These are phyloP conservation scores for Evernia prunastri DNA, from an alignment of 495 filamentous ascomycete species.

Conservation along the genomic window DNA sequence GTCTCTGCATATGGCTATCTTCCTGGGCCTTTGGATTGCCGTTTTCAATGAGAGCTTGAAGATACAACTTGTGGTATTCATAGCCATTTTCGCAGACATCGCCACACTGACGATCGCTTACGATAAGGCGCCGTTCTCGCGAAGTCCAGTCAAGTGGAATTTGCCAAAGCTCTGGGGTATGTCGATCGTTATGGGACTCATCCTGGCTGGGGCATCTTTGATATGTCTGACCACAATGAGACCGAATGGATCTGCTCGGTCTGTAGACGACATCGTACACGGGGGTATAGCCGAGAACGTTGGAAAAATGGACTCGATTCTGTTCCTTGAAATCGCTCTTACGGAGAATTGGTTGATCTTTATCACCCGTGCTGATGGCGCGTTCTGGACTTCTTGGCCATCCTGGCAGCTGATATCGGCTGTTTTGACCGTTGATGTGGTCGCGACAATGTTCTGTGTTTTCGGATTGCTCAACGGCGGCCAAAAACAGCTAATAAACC, in stretches of 20 bases:
- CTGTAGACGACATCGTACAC: constrained; percentile 40
- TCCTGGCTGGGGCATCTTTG: constrained; percentile 79
- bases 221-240: constrained; percentile 76
- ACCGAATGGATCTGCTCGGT: constrained; percentile 32
- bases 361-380: constrained; percentile 78
- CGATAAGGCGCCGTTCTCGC: constrained; percentile 84
- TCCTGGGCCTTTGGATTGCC: constrained; percentile 85
- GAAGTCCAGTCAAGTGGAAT: constrained; percentile 89
- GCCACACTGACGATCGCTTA: constrained; percentile 91
- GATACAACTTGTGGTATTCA: constrained; percentile 81
- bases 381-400: constrained; percentile 78
- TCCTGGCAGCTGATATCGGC: constrained; percentile 75
- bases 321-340: constrained; percentile 86
- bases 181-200: constrained; percentile 71
- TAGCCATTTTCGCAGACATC: constrained; percentile 92
- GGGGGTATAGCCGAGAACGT: constrained; percentile 84
- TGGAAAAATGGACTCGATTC: constrained; percentile 70
- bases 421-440: constrained; percentile 70
- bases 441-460: constrained; percentile 75
- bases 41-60: constrained; percentile 77
- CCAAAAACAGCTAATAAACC: constrained; percentile 40
- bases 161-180: constrained; percentile 88
- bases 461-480: constrained; percentile 71
- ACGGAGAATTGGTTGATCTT: constrained; percentile 97
- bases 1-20: constrained; percentile 83